Evolutionary conservation across 2,329 filamentous ascomycete genomes (phyloP), one percentile per base, ranked within the genome.

Genomic region (Emydomyces testavorans): DNA sequence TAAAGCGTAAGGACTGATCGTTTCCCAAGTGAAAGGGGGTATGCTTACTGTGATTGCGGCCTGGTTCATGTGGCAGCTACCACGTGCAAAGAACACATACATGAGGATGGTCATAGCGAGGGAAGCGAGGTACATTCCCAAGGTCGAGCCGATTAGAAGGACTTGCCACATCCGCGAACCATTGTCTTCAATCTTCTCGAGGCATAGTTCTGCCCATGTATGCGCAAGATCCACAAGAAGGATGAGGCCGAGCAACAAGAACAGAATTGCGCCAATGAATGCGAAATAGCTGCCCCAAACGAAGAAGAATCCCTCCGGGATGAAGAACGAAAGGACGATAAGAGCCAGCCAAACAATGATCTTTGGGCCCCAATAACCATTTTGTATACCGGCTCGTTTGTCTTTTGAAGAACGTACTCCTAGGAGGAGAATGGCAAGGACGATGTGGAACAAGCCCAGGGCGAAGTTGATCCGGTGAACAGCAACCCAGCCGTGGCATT

Each of bases 301-400:
- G 60, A 94, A 79, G 70, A 95, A 96, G 74, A 98, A 96, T 23
- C 73, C 74, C 62, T 98, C 90, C 13, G 92, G 92, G 49, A 98
- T 95, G 60, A 98, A 79, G 72, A 96, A 98, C 21, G 89, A 94
- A 50, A 94, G 64, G 50, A 95, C 85, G 51, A 96, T 80, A 56
- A 96, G 78, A 11, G 75, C 79, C 42, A 95, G 63, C 92, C 92
- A 98, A 45, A 81, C 79, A 51, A 95, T 78, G 50, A 98, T 76
- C 71, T 98, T 98, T 38, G 92, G 92, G 1, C 89, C 92, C 92
- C 92, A 98, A 68, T 87, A 98, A n/a, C 90, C 92, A 69, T 98
- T 98, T 63, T 98, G 92, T 46, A 98, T 77, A 15, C 80, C 77
- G 1, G 92, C 89, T 54, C 92, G 83, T 37, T 84, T 83, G 63